Conservation (phyloP, 202 grass and related monocot species). For the Schoenoplectus triqueter region DNA sequence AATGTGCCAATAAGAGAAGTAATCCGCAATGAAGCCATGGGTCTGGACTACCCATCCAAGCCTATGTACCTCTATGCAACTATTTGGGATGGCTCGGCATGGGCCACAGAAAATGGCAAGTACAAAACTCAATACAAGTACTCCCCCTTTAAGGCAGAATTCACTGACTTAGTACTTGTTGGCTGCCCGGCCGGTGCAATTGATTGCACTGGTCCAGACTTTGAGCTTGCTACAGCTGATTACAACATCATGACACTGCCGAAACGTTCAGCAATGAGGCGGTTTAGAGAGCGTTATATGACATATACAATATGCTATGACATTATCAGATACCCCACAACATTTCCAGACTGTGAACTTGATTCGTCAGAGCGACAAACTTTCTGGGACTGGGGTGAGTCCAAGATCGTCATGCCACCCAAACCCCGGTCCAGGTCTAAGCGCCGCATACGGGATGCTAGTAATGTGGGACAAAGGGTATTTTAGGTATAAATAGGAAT, state of each 20-base stretch:
- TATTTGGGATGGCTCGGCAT: constrained; percentile 86
- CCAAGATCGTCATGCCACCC: constrained; percentile 51
- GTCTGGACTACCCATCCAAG: constrained; percentile 86
- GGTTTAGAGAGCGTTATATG: constrained; percentile 67
- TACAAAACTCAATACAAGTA: constrained; percentile 97
- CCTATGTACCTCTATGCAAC: constrained; percentile 94
- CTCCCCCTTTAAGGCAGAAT: constrained; percentile 74
- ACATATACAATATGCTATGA: constrained; percentile 91
- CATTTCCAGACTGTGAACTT: constrained; percentile 78
- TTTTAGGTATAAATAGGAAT: constrained; percentile 20
- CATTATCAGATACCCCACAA: constrained; percentile 58
- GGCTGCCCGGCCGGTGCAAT: constrained; percentile 48
- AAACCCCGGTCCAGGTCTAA: constrained; percentile 31
- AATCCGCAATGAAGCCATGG: constrained; percentile 63
- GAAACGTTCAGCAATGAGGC: constrained; percentile 80
- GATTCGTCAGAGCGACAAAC: constrained; percentile 11
- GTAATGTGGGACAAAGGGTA: constrained; percentile 4
- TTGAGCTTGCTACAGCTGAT: constrained; percentile 54
- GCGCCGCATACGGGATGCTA: not conserved
- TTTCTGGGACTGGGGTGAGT: constrained; percentile 70
- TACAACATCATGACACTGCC: constrained; percentile 67
- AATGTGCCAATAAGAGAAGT: constrained; percentile 85
- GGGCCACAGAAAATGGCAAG: constrained; percentile 87
- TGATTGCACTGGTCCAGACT: constrained; percentile 18
- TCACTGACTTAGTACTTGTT: constrained; percentile 59